phyloP scores from a whole-genome alignment of 441 rosid genomes.

The Erysimum pusillum region DNA sequence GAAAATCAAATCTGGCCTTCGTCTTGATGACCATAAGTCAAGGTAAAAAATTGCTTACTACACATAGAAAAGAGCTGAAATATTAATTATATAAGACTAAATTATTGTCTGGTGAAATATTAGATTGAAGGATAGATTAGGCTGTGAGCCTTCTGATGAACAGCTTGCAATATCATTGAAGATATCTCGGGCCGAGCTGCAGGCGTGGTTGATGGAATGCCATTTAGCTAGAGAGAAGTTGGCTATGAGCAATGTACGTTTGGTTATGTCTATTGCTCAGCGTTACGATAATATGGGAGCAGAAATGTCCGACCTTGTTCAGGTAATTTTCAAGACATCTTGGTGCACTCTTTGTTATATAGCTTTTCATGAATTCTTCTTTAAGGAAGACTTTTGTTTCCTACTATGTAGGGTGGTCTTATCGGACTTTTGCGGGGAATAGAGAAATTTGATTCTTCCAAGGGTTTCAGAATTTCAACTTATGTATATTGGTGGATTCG shows the following conservation, averaged over 20 bases:
- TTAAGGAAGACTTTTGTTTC: constrained; percentile 2
- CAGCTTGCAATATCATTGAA: constrained; percentile 84
- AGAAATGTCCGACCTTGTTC: constrained; percentile 97
- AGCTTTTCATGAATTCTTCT: neutral
- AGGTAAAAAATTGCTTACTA: constrained; percentile 56
- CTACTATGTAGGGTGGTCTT: constrained; percentile 79
- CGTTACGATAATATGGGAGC: constrained; percentile 87
- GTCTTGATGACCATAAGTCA: constrained; percentile 77
- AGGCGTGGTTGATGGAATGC: constrained; percentile 67
- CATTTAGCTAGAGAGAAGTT: constrained; percentile 89
- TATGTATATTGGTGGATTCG: constrained; percentile 99
- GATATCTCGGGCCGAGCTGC: constrained; percentile 77
- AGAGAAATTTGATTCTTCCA: constrained; percentile 94
- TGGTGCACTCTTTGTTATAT: constrained; percentile 9
- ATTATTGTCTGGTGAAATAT: constrained; percentile 26
- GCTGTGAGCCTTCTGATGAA: constrained; percentile 88
- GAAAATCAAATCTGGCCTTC: constrained; percentile 79
- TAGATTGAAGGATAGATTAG: constrained; percentile 85
- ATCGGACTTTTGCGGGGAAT: constrained; percentile 93
- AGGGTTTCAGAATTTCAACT: constrained; percentile 95
- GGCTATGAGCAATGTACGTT: constrained; percentile 97
- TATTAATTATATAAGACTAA: neutral
- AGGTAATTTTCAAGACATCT: constrained; percentile 56
- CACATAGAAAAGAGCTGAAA: neutral
- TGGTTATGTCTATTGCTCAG: constrained; percentile 96